Base-by-base conservation (phyloP, 2,329 filamentous ascomycete genomes). In the Eurotiales sp. region DNA sequence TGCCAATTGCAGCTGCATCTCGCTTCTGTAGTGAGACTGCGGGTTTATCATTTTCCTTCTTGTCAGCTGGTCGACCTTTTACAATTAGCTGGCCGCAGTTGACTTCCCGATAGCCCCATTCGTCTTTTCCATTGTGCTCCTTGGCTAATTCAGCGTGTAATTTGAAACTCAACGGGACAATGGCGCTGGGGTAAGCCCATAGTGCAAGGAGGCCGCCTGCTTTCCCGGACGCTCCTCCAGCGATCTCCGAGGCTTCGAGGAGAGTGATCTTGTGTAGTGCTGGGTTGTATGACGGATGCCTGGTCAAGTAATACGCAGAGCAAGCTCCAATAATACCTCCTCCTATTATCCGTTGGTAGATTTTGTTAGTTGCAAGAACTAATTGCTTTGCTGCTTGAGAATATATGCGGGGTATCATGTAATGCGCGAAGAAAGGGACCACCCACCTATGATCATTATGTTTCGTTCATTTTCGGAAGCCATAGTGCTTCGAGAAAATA, bases 291-390 rank as follows among this genome's bases (percentile, higher is more conserved):
- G 81, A 84, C 23, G 88, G 84, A 67, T 97, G 91, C 57, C 88
- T 85, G 2, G 90, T 93, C 39, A 97, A 77, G 65, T 85, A 97
- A 71, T 97, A 97, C 52, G 92, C 91, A 4, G 88, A 90, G 45
- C 89, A 93, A 67, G 84, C 87, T 63, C 93, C 93, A 61, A 97
- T 95, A 57, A 97, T 90, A 61, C 92, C 92, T 59, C 90, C 92
- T 59, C 92, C 90, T 90, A 46, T 21, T 25, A 17, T 40, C 36
- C 50, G 22, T 19, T 7, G 34, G 37, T 14, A n/a, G 15, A 5
- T 42, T 23, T 17, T 46, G 54, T 61, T 42, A 61, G 55, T 46
- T n/a, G n/a, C n/a, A n/a, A n/a, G n/a, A n/a, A 11, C 14, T 37
- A n/a, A 25, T 49, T 50, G 22, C 40, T 27, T 27, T 27, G 25